Evolutionary conservation across 345 rosid species (phyloP).

Genomic region (Arabidopsis suecica): DNA sequence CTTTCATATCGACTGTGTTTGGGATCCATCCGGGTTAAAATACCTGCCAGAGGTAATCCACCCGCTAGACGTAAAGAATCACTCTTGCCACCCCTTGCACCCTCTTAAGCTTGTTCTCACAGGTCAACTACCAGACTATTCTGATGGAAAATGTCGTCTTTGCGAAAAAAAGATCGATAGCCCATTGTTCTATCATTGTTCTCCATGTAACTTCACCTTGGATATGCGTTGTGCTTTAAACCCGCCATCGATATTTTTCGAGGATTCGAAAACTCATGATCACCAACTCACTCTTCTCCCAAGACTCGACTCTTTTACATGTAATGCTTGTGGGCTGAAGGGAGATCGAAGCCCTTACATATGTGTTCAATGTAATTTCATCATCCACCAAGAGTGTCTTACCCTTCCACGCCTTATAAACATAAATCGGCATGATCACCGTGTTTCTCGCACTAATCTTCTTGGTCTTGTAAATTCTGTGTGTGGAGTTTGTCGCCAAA

Average conservation of each 20-base stretch:
- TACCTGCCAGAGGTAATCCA: too few species aligned
- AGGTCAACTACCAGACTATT: not conserved
- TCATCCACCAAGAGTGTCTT: not conserved
- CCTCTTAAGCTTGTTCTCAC: not conserved
- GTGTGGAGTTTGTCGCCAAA: constrained; percentile 8
- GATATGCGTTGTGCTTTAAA: too few species aligned
- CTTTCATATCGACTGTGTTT: not conserved
- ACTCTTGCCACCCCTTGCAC: not conserved
- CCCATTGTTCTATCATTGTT: constrained; percentile 7
- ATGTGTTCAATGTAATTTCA: constrained; percentile 7
- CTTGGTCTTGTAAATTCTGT: constrained; percentile 3
- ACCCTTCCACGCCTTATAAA: not conserved
- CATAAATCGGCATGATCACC: constrained; percentile 14
- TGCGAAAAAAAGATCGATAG: not conserved
- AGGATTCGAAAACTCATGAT: constrained; percentile 3
- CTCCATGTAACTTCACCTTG: constrained; percentile 10
- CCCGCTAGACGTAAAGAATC: not conserved
- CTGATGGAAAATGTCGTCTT: constrained; percentile 20
- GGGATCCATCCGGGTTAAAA: not conserved
- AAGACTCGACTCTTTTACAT: not conserved
- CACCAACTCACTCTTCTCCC: constrained; percentile 19
- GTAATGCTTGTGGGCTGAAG: constrained; percentile 15
- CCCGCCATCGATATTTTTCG: not conserved
- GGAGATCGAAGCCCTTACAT: constrained; percentile 32
- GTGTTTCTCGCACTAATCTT: not conserved